Evolutionary conservation across 768 basidiomycete species (phyloP).

Genomic region (Trametes cingulata): DNA sequence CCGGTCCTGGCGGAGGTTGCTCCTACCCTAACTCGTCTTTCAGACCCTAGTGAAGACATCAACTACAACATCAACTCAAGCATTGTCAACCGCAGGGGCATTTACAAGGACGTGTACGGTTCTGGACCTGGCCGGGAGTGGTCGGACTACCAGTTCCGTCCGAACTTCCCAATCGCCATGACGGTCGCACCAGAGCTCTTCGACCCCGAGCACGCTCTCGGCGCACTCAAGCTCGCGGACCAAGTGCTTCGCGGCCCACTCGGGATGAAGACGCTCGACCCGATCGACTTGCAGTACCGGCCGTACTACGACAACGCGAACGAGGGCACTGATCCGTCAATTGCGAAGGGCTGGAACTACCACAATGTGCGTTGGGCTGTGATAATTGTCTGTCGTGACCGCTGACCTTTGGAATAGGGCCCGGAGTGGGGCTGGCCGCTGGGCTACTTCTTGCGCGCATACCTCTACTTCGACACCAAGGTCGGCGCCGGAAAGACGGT

Average conservation of each 20-base stretch:
- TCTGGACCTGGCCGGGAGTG: constrained; percentile 87
- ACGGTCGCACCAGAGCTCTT: constrained; percentile 96
- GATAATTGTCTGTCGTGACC: no score
- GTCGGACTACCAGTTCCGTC: constrained; percentile 95
- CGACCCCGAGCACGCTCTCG: constrained; percentile 74
- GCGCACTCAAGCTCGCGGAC: constrained; percentile 79
- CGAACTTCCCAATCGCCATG: constrained; percentile 97
- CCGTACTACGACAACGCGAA: constrained; percentile 93
- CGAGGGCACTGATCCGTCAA: constrained; percentile 76
- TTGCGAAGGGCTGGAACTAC: constrained; percentile 95
- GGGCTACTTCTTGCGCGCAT: constrained; percentile 94
- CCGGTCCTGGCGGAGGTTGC: not conserved
- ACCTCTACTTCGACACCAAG: constrained; percentile 80
- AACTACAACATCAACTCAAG: constrained; percentile 68
- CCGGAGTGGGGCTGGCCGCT: constrained; percentile 96
- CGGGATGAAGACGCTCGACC: constrained; percentile 96
- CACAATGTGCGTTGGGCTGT: constrained; percentile 62
- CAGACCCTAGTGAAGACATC: constrained; percentile 72
- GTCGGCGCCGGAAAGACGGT: constrained; percentile 71
- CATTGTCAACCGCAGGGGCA: constrained; percentile 86
- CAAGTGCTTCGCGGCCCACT: constrained; percentile 80
- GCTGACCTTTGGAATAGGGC: constrained; percentile 46
- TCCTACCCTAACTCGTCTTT: not conserved
- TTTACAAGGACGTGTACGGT: constrained; percentile 98
- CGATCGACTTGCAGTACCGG: constrained; percentile 84